Evolutionary conservation across 257 asterid genomes (phyloP).

Genomic region (Ilex asprella): DNA sequence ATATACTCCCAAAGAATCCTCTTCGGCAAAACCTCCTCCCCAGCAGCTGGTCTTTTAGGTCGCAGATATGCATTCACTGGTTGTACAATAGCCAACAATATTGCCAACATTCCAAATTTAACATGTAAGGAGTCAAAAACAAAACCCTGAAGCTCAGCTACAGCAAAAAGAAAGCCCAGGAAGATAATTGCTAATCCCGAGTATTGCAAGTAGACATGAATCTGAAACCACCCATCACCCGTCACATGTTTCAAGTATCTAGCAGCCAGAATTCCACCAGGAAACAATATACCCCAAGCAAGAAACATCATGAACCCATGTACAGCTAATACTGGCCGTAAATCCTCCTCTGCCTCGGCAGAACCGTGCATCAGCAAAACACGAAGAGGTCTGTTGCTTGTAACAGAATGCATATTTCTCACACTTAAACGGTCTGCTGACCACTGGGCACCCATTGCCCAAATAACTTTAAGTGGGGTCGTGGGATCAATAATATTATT

Average conservation of each 20-base stretch:
- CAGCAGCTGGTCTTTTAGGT: conserved; percentile 63
- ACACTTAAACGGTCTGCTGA: conserved; percentile 64
- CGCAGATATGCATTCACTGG: conserved; percentile 81
- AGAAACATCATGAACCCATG: conserved; percentile 99
- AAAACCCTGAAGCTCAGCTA: conserved; percentile 89
- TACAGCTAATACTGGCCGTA: conserved; percentile 90
- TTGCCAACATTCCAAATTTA: conserved; percentile 80
- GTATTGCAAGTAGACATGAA: conserved; percentile 82
- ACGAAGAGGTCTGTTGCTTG: conserved; percentile 85
- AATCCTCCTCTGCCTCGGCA: conserved; percentile 93
- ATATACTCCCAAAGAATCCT: conserved; percentile 70
- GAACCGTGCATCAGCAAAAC: conserved; percentile 84
- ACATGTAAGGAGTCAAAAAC: conserved; percentile 61
- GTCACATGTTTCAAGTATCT: conserved; percentile 82
- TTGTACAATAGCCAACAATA: conserved; percentile 62
- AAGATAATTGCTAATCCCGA: conserved; percentile 89
- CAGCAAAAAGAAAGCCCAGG: conserved; percentile 94
- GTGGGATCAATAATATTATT: conserved; percentile 80
- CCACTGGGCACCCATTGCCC: conserved; percentile 99
- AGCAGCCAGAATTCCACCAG: conserved; percentile 85
- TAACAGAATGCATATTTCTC: conserved; percentile 82
- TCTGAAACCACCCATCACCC: conserved; percentile 85
- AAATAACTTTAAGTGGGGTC: conserved; percentile 74
- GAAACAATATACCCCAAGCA: conserved; percentile 93
- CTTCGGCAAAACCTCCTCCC: conserved; percentile 41